Conservation (phyloP, 495 filamentous ascomycete genomes). For the Penicillium ucsense region DNA sequence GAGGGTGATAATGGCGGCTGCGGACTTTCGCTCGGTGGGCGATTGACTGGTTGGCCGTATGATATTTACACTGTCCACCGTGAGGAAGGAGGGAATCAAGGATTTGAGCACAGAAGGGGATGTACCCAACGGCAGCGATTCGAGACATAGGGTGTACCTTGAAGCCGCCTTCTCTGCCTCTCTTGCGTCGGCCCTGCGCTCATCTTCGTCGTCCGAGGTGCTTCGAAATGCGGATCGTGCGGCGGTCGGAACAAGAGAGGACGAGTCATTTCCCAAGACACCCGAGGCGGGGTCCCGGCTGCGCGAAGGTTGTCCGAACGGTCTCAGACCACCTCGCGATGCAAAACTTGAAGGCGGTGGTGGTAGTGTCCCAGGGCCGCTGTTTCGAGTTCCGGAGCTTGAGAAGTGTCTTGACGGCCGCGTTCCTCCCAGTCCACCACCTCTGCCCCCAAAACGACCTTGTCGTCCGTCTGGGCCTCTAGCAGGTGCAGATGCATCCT, state of each 20-base stretch:
- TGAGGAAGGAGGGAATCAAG: constrained; percentile 56
- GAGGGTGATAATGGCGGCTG: constrained; percentile 75
- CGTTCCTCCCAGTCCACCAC: constrained; percentile 31
- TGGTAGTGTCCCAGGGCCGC: constrained; percentile 69
- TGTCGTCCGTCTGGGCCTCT: constrained; percentile 13
- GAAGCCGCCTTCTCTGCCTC: constrained; percentile 65
- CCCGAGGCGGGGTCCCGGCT: constrained; percentile 34
- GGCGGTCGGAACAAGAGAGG: constrained; percentile 23
- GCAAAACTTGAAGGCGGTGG: constrained; percentile 42
- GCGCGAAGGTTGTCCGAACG: constrained; percentile 25
- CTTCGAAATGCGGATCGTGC: constrained; percentile 38
- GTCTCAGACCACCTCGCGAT: constrained; percentile 47
- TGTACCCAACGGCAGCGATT: constrained; percentile 50
- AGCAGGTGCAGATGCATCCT: constrained; percentile 43
- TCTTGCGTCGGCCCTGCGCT: constrained; percentile 33
- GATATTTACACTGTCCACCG: constrained; percentile 69
- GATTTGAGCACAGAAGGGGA: constrained; percentile 66
- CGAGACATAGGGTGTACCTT: constrained; percentile 79
- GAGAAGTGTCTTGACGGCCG: constrained; percentile 49
- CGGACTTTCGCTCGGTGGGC: constrained; percentile 62
- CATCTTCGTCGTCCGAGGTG: constrained; percentile 42
- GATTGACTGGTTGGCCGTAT: constrained; percentile 49
- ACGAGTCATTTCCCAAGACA: constrained; percentile 48
- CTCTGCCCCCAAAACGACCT: constrained; percentile 29
- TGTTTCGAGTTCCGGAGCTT: constrained; percentile 42